Base-by-base conservation (phyloP, 2,329 filamentous ascomycete genomes). In the Apiospora aurea region DNA sequence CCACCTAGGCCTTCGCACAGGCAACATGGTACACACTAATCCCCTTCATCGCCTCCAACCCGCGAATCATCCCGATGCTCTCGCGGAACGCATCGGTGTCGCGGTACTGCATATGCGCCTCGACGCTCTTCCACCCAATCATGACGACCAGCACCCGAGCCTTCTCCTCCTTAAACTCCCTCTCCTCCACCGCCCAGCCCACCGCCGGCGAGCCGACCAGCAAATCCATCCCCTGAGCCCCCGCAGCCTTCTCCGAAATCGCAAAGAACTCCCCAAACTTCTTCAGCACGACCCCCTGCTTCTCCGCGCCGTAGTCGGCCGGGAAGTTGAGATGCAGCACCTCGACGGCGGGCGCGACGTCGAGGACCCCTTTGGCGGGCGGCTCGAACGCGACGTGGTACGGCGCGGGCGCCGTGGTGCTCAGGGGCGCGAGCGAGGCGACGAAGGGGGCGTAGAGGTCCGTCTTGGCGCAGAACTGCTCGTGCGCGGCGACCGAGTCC, bases 311-410 rank as follows among this genome's bases (percentile, higher is more conserved):
- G 64, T 46, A 67, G n/a, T 46, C 64, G 5, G 3, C 64, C 21
- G 64, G 64, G n/a, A 67, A 46, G 38, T 67, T 7, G 38, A 67
- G 4, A 13, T 43, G 21, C 38, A 46, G 38, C 21, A 67, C 64
- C 38, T 46, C 64, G 38, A 67, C 64, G 10, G 43, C 64, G 64
- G 64, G 64, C 18, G 64, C 64, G n/a, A 43, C 38, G 38, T 67
- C 38, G 10, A 46, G 64, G 64, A 46, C 38, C 13, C n/a, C 64
- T 10, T 13, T 16, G 2, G n/a, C 38, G 64, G 38, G 38, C 13
- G 64, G 53, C 29, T 61, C 38, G n/a, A 67, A 29, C 10, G 64
- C 64, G 64, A 44, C 64, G 64, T 67, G 64, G 64, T 24, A 67
- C 4, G n/a, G 21, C 64, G n/a, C 0, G 4, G 38, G 38, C 4